These are phyloP conservation scores for Fusarium abutilonis DNA, from an alignment of 2,329 filamentous ascomycete genomes.

Conservation along the genomic window DNA sequence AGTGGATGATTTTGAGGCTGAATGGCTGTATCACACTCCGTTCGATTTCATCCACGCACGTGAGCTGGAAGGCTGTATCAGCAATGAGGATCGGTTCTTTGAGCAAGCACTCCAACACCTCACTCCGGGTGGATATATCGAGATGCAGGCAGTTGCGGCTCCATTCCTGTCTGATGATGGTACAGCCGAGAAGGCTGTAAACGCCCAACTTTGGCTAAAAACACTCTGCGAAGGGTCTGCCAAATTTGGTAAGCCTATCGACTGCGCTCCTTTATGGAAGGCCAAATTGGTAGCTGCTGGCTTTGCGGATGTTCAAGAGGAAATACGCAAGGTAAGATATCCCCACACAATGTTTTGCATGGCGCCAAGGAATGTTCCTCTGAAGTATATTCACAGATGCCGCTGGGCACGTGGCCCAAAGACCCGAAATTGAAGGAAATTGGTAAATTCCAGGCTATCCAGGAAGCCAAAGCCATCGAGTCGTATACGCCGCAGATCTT, in stretches of 20 bases:
- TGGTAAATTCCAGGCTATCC: slow-evolving; percentile 13
- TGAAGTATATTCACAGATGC: neutral
- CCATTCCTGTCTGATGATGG: slow-evolving; percentile 14
- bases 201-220: slow-evolving; percentile 5
- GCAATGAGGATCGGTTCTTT: slow-evolving; percentile 8
- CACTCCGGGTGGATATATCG: slow-evolving; percentile 7
- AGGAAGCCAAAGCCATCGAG: slow-evolving; percentile 14
- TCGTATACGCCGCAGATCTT: slow-evolving; percentile 26
- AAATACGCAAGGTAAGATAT: slow-evolving; percentile 14
- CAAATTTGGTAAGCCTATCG: slow-evolving; percentile 16
- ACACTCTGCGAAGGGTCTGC: neutral
- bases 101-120: slow-evolving; percentile 4
- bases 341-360: neutral
- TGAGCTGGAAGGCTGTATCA: slow-evolving; percentile 16
- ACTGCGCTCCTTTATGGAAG: slow-evolving; percentile 10
- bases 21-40: slow-evolving; percentile 14
- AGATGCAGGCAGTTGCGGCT: slow-evolving; percentile 1
- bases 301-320: slow-evolving; percentile 7
- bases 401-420: slow-evolving; percentile 15
- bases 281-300: slow-evolving; percentile 8
- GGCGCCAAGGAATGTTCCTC: too few relatives aligned
- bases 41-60: slow-evolving; percentile 23
- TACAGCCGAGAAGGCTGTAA: slow-evolving; percentile 7
- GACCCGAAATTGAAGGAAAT: slow-evolving; percentile 22
- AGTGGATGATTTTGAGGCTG: slow-evolving; percentile 16